Evolutionary conservation across 345 rosid genomes (phyloP).

Genomic region (Gossypioides kirkii): DNA sequence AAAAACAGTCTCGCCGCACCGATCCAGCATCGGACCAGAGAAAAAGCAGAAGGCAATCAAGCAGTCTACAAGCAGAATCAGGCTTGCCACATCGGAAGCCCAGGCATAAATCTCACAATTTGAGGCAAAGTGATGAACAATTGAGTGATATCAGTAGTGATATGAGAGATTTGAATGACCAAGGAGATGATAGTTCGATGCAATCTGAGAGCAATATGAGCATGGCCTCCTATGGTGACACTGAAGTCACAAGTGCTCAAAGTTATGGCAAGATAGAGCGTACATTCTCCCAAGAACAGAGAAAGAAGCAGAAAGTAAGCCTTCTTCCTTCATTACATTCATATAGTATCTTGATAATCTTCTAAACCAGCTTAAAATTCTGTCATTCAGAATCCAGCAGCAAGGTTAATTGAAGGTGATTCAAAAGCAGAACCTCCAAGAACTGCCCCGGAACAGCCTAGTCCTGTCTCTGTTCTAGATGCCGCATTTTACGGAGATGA

Average conservation of each 20-base stretch:
- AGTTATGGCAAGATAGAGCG: conserved; percentile 33
- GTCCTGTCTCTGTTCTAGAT: conserved; percentile 94
- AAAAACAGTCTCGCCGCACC: conserved; percentile 38
- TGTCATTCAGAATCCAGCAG: conserved; percentile 45
- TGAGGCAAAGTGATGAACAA: conserved; percentile 39
- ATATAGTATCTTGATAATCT: conserved; percentile 10
- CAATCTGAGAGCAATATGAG: conserved; percentile 56
- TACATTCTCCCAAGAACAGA: conserved; percentile 28
- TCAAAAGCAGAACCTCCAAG: conserved; percentile 30
- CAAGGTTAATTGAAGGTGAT: conserved; percentile 32
- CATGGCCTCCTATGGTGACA: conserved; percentile 48
- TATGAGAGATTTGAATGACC: conserved; percentile 42
- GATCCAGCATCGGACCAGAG: conserved; percentile 39
- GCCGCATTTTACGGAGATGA: conserved; percentile 67
- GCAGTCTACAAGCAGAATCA: conserved; percentile 43
- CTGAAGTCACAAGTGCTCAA: conserved; percentile 59
- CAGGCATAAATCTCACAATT: conserved; percentile 29
- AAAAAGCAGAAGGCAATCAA: conserved; percentile 38
- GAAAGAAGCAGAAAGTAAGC: conserved; percentile 39
- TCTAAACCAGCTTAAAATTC: conserved; percentile 23
- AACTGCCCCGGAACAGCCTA: conserved; percentile 69
- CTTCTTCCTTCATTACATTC: conserved; percentile 20
- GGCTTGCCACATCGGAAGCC: conserved; percentile 36
- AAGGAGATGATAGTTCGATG: conserved; percentile 33
- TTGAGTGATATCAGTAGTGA: conserved; percentile 42